phyloP scores from a whole-genome alignment of 192 early-diverging fungal genomes.

The Coemansia sp. region DNA sequence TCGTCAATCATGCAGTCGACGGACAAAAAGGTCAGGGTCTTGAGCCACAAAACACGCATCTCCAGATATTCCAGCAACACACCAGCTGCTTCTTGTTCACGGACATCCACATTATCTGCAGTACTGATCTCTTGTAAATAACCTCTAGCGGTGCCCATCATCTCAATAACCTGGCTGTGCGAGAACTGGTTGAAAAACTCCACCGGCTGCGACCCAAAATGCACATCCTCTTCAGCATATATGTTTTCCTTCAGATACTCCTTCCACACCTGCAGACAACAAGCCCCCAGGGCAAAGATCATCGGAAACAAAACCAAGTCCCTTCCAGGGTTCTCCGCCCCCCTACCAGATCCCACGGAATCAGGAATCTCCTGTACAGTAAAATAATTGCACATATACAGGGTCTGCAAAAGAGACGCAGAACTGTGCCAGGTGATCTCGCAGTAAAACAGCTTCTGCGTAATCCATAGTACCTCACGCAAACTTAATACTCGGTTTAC shows the following conservation, averaged over 20 bases:
- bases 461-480: conserved; percentile 31
- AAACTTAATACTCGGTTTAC: conserved; percentile 16
- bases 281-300: conserved; percentile 26
- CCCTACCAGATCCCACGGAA: not conserved
- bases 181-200: conserved; percentile 29
- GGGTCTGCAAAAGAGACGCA: conserved; percentile 45
- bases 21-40: conserved; percentile 11
- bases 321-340: not conserved
- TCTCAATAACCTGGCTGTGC: conserved; percentile 1
- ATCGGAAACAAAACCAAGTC: conserved; percentile 44
- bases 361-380: not conserved
- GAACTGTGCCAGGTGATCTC: conserved; percentile 49
- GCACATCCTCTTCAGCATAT: conserved; percentile 48
- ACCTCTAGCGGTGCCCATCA: conserved; percentile 17
- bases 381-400: conserved; percentile 50
- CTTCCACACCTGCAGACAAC: conserved; percentile 32
- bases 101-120: not conserved
- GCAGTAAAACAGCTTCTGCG: conserved; percentile 31
- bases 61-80: conserved; percentile 17
- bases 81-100: conserved; percentile 3
- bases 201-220: conserved; percentile 9
- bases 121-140: not conserved
- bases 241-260: conserved; percentile 44
- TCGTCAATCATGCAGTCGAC: conserved; percentile 18
- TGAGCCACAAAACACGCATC: conserved; percentile 34